Evolutionary conservation across 345 rosid species (phyloP), one percentile per base, ranked within the genome.

Genomic region (Erucastrum elatum): DNA sequence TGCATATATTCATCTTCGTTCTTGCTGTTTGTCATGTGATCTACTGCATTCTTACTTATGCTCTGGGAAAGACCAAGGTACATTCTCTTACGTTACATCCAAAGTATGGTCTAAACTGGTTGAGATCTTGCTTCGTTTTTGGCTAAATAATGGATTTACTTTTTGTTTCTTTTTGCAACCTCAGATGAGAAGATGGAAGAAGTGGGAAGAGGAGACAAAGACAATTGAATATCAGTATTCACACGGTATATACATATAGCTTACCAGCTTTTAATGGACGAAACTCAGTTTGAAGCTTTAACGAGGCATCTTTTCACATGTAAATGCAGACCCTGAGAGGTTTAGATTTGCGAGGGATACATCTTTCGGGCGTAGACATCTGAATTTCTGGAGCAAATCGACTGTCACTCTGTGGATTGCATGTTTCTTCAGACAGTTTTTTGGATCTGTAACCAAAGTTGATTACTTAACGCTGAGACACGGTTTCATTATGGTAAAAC

Each of bases 291-390:
- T 31, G 68, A 58, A 65, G 72, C n/a, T 60, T 59, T 0, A 72
- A 78, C n/a, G 0, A 30, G 31, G 4, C 8, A 5, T 17, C 21
- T 21, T 64, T 30, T 46, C 2, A 29, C 8, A 34, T n/a, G 60
- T 69, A 12, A 66, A 66, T 33, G 66, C 83, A 95, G 99, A 95
- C 82, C 98, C 99, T 0, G 96, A 91, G 74, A 88, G 99, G 81
- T 95, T 95, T 76, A 86, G 98, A 60, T 91, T 95, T 82, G 90
- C 99, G 11, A 91, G 97, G 58, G 99, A 95, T 70, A 95, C 99
- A 72, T 93, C 99, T 2, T 95, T 95, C 10, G 99, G 99, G 6
- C 82, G 91, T 64, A 88, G 99, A 68, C 99, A 95, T 71, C 1
- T 93, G 73, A 85, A 77, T 27, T 64, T 87, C 60, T 90, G 99